Evolutionary conservation across 108 stramenopile genomes (phyloP).

Genomic region (Epipyxis sp.): DNA sequence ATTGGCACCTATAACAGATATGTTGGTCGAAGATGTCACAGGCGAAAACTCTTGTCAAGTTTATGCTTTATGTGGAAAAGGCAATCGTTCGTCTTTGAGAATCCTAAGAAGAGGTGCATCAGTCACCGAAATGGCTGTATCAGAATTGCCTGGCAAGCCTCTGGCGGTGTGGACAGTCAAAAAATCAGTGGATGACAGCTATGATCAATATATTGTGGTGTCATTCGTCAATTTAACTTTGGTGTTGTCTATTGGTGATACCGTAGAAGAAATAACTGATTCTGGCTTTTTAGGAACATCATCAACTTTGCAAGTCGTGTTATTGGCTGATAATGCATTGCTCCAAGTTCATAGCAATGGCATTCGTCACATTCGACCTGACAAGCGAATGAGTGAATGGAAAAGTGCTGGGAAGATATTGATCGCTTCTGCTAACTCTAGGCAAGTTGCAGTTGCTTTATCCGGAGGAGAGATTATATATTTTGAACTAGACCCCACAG

Average conservation of each 20-base stretch:
- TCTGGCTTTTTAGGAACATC: constrained; percentile 74
- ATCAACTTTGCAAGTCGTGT: constrained; percentile 82
- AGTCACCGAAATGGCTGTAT: constrained; percentile 87
- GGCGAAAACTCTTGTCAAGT: constrained; percentile 88
- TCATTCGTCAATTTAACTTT: constrained; percentile 93
- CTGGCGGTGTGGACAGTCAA: constrained; percentile 85
- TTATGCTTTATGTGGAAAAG: constrained; percentile 80
- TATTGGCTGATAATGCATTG: constrained; percentile 71
- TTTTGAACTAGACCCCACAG: constrained; percentile 86
- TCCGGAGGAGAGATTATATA: constrained; percentile 89
- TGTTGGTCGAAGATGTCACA: constrained; percentile 82
- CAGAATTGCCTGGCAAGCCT: constrained; percentile 85
- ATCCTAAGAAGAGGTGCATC: constrained; percentile 80
- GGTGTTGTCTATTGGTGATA: constrained; percentile 87
- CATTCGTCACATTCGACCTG: constrained; percentile 74
- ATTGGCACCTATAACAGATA: constrained; percentile 74
- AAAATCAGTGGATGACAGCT: constrained; percentile 49
- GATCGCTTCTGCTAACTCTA: constrained; percentile 77
- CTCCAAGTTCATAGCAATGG: constrained; percentile 86
- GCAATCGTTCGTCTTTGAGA: constrained; percentile 72
- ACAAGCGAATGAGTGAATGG: constrained; percentile 70
- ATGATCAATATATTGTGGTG: constrained; percentile 85
- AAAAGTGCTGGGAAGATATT: constrained; percentile 84
- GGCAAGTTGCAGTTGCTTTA: constrained; percentile 83
- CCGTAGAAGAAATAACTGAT: constrained; percentile 87